Base-by-base conservation (phyloP, 2,329 filamentous ascomycete species). In the Rutstroemia sp. region DNA sequence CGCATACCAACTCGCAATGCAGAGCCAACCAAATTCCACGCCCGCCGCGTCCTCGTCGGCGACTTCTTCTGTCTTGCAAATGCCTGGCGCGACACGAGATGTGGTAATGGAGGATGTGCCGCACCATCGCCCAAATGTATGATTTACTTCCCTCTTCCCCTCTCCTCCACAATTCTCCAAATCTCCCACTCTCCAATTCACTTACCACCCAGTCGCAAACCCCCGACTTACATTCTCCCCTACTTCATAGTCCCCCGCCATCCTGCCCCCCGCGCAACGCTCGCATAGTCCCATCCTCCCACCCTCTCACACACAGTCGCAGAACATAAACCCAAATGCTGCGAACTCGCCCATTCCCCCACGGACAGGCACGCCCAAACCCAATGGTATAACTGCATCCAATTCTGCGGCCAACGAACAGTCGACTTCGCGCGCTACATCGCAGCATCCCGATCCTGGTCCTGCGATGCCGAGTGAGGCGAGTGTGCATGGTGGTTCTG, bases 401-500 rank as follows among this genome's bases (percentile, higher is more conserved):
- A 67, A 66, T 51, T 67, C 63, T 5, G 71, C 69, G 59, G 66
- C 65, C 21, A 64, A 60, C 45, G 72, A 73, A 54, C 70, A 73
- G 4, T 56, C 53, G 57, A 71, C 73, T 60, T 83, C 80, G 38
- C 75, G 82, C 63, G 79, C 81, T 9, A 74, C 78, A 7, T 84
- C 81, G 30, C 77, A 74, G 48, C 79, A 82, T 58, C 80, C 81
- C 3, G 81, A 84, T 58, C 60, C 65, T 58, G 69, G 59, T 25
- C 76, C 75, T 62, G 71, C 73, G n/a, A 78, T 86, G 69, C 83
- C 83, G 1, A 71, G 77, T 12, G 79, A 86, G 65, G 78, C 83
- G 14, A 76, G 80, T 1, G 71, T 78, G 1, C 84, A 89, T 65
- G 86, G 87, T 48, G 87, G 86, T 21, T 82, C 84, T 0, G 82